These are phyloP conservation scores for Eleusine indica DNA, from an alignment of 176 grass and related monocot genomes.

Conservation along the genomic window DNA sequence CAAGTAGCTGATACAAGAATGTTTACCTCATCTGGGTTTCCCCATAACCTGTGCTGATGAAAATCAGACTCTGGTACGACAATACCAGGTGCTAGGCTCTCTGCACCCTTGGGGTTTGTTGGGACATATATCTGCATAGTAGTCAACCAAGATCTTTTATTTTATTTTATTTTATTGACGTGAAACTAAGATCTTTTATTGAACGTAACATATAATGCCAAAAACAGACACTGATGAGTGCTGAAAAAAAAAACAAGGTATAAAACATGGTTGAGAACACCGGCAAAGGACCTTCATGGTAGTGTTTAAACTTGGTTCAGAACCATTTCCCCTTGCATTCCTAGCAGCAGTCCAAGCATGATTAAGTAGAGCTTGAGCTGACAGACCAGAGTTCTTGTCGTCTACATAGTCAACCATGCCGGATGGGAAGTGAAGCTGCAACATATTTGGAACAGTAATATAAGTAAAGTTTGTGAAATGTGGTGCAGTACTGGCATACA, in stretches of 20 bases:
- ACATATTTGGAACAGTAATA: constrained; percentile 9
- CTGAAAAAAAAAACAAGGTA: neutral
- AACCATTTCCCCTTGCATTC: constrained; percentile 47
- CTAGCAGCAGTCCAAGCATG: constrained; percentile 59
- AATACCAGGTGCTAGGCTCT: constrained; percentile 71
- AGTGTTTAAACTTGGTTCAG: constrained; percentile 52
- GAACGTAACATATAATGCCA: neutral
- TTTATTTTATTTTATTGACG: neutral
- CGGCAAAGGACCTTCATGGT: constrained; percentile 44
- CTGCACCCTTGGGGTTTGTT: constrained; percentile 72
- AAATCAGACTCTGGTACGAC: constrained; percentile 73
- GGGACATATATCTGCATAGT: constrained; percentile 56
- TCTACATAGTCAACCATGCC: constrained; percentile 67
- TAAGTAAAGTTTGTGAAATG: neutral
- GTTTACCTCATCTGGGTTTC: constrained; percentile 70
- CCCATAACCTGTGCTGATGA: constrained; percentile 64
- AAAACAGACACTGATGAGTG: neutral
- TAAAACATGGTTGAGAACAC: neutral
- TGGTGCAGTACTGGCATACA: neutral
- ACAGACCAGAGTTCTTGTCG: constrained; percentile 68
- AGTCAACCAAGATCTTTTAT: neutral
- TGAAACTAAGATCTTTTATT: neutral
- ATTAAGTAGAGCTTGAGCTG: constrained; percentile 73
- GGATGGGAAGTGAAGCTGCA: constrained; percentile 82
- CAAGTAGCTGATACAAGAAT: neutral